Evolutionary conservation across 225 moss, liverwort and hornwort genomes (phyloP).

Genomic region (Thuidium tamariscinum): DNA sequence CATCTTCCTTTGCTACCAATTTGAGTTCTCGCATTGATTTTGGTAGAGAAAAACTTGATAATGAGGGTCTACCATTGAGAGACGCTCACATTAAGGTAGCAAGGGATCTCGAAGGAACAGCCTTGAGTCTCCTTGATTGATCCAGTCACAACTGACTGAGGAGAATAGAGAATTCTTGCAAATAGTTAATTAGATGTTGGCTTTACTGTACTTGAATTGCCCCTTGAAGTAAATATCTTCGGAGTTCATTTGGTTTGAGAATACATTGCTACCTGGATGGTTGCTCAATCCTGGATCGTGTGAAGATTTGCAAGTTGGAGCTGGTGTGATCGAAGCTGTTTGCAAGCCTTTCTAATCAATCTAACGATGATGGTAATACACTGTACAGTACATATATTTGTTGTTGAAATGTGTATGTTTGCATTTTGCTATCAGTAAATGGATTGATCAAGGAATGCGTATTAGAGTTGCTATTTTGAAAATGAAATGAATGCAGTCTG

Average conservation of each 20-base stretch:
- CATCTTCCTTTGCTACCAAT: background rate
- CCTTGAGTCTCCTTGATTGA: background rate
- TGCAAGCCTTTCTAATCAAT: background rate
- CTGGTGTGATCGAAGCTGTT: background rate
- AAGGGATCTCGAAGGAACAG: background rate
- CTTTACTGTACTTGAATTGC: background rate
- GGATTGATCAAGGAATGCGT: background rate
- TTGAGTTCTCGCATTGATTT: background rate
- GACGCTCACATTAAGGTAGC: background rate
- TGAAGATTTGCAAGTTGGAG: background rate
- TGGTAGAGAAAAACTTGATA: background rate
- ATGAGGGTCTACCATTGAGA: background rate
- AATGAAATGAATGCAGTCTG: background rate
- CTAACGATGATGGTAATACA: background rate
- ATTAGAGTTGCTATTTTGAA: background rate
- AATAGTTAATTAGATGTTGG: background rate
- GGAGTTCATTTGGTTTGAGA: background rate
- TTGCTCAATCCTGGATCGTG: background rate
- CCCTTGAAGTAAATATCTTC: background rate
- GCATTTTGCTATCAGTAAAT: background rate
- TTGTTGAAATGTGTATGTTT: background rate
- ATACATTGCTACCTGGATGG: background rate
- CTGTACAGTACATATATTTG: background rate
- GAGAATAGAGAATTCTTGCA: background rate
- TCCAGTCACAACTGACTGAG: background rate